A percentile compares a stretch with the other conserved stretches of the same genome.
These are phyloP conservation scores for Colletotrichum cuscutae DNA, from an alignment of 2,329 filamentous ascomycete species.

Conservation along the genomic window DNA sequence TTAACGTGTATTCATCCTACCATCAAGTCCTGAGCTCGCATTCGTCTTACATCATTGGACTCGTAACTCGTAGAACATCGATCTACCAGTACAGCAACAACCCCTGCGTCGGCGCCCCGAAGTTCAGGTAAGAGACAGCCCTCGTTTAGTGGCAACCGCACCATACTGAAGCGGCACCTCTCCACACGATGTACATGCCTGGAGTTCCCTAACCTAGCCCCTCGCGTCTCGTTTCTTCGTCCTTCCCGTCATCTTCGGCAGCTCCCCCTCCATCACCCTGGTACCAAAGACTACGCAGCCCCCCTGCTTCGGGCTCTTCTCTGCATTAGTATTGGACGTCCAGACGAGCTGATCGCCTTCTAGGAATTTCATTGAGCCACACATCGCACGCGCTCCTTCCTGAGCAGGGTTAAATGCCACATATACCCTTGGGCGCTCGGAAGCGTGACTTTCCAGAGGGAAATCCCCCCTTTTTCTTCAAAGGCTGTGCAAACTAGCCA, in stretches of 20 bases:
- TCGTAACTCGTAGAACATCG: neutral
- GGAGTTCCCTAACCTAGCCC: constrained; percentile 23
- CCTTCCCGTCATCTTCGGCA: constrained; percentile 32
- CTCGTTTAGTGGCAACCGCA: constrained; percentile 31
- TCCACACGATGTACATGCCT: constrained; percentile 33
- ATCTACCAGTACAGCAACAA: neutral
- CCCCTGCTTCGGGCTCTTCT: constrained; percentile 36
- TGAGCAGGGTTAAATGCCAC: constrained; percentile 33
- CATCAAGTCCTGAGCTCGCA: neutral
- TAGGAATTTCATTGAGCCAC: constrained; percentile 33
- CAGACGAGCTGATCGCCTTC: constrained; percentile 32
- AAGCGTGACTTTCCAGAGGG: constrained; percentile 27
- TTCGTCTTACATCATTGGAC: neutral
- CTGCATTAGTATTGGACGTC: constrained; percentile 34
- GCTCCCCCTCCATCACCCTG: constrained; percentile 22
- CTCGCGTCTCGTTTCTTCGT: constrained; percentile 32
- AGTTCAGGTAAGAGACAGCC: constrained; percentile 32
- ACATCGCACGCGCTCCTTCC: constrained; percentile 21
- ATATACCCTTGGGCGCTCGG: constrained; percentile 30
- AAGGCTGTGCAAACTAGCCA: constrained; percentile 36
- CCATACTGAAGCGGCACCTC: constrained; percentile 24
- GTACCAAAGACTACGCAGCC: constrained; percentile 23
- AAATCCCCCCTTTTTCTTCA: constrained; percentile 9
- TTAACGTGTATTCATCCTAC: neutral
- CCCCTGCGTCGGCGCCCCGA: constrained; percentile 5